Evolutionary conservation across 441 rosid species (phyloP).

Genomic region (Dalechampia spathulata): DNA sequence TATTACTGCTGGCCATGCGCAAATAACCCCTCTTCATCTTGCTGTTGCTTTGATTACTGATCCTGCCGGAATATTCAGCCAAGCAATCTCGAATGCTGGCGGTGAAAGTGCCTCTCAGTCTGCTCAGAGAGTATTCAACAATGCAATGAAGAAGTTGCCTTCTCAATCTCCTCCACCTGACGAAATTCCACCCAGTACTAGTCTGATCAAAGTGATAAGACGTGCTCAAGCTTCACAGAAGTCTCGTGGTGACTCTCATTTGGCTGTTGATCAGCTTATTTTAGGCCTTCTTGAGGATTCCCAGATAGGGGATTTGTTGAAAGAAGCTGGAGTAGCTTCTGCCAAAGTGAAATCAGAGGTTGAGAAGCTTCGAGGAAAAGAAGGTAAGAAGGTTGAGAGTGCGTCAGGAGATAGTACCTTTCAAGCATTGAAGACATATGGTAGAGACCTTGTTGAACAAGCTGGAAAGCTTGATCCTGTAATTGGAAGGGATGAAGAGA

Average conservation of each 20-base stretch:
- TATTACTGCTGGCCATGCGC: slow-evolving; percentile 59
- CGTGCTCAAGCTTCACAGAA: slow-evolving; percentile 78
- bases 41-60: slow-evolving; percentile 66
- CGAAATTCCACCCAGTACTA: slow-evolving; percentile 64
- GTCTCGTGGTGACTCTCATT: slow-evolving; percentile 57
- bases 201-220: slow-evolving; percentile 59
- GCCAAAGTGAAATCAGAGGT: slow-evolving; percentile 63
- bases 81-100: slow-evolving; percentile 47
- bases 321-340: slow-evolving; percentile 55
- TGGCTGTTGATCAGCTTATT: slow-evolving; percentile 80
- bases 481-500: slow-evolving; percentile 84
- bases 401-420: slow-evolving; percentile 73
- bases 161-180: slow-evolving; percentile 78
- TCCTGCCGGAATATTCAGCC: slow-evolving; percentile 57
- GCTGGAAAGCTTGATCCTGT: slow-evolving; percentile 97
- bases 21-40: slow-evolving; percentile 78
- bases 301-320: slow-evolving; percentile 60
- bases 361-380: slow-evolving; percentile 87
- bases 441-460: slow-evolving; percentile 82
- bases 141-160: slow-evolving; percentile 67
- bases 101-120: slow-evolving; percentile 52
- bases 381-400: slow-evolving; percentile 87
- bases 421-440: slow-evolving; percentile 84
- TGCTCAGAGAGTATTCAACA: slow-evolving; percentile 59
- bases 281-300: slow-evolving; percentile 88